Conservation (phyloP, 768 basidiomycete genomes). For the Phanerochaete carnosa region DNA sequence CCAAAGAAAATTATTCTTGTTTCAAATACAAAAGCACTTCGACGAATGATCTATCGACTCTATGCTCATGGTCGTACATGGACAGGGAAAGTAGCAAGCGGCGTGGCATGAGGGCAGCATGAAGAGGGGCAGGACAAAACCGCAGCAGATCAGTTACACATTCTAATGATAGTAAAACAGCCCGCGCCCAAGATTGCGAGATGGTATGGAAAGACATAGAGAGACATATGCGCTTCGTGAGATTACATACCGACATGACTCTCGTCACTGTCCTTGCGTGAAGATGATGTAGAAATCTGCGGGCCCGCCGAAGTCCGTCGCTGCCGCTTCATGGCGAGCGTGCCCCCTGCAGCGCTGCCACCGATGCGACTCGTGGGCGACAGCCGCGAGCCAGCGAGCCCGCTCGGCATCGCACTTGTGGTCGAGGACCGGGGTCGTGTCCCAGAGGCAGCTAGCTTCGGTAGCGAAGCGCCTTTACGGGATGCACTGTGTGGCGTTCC, state of each 20-base stretch:
- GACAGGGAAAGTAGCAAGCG: conserved; percentile 1
- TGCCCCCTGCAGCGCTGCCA: conserved; percentile 18
- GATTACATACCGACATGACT: conserved; percentile 18
- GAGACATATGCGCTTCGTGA: conserved; percentile 22
- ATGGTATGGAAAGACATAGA: conserved; percentile 8
- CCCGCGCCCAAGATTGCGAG: conserved; percentile 6
- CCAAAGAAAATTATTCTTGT: conserved; percentile 1
- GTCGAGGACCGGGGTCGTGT: conserved; percentile 71
- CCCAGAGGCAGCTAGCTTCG: conserved; percentile 74
- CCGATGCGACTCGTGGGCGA: conserved; percentile 31
- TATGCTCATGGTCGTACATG: conserved; percentile 13
- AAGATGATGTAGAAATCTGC: conserved; percentile 36
- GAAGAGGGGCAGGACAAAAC: background rate
- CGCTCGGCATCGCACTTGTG: conserved; percentile 53
- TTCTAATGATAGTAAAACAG: conserved; percentile 7
- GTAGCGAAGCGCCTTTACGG: conserved; percentile 61
- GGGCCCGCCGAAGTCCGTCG: conserved; percentile 69
- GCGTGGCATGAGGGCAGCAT: conserved; percentile 9
- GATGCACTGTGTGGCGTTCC: conserved; percentile 64
- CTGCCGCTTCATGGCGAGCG: conserved; percentile 69
- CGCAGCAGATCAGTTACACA: conserved; percentile 12
- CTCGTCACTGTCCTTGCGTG: conserved; percentile 22
- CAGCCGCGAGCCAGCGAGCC: conserved; percentile 39
- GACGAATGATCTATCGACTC: conserved; percentile 3
- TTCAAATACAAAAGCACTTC: background rate